Evolutionary conservation across 2,329 filamentous ascomycete genomes (phyloP).

Genomic region (Exophiala calicioides): DNA sequence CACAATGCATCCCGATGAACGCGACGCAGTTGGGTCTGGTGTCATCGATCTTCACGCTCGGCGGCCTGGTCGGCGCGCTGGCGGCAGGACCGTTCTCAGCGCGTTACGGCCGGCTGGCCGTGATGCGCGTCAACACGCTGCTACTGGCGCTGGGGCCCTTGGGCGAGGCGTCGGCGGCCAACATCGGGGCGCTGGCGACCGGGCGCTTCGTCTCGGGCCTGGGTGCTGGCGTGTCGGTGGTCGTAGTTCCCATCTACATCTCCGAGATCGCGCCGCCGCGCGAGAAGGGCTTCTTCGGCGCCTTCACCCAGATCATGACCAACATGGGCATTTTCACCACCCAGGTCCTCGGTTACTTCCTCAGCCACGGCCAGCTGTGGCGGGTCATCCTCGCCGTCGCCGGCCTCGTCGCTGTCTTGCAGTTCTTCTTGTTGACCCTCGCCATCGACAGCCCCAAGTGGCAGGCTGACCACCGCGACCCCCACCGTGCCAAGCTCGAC

Average conservation of each 20-base stretch:
- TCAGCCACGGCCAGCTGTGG: constrained; percentile 80
- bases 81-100: constrained; percentile 75
- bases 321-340: constrained; percentile 85
- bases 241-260: constrained; percentile 93
- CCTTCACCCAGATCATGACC: constrained; percentile 89
- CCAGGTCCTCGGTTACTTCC: constrained; percentile 82
- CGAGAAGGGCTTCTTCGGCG: constrained; percentile 75
- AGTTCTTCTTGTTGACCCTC: constrained; percentile 70
- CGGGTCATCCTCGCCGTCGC: constrained; percentile 77
- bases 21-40: constrained; percentile 79
- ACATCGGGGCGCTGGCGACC: constrained; percentile 66
- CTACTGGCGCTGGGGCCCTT: constrained; percentile 76
- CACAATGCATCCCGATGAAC: constrained; percentile 87
- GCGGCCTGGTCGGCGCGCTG: constrained; percentile 81
- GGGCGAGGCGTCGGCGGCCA: constrained; percentile 70
- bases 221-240: constrained; percentile 83
- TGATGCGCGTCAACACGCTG: constrained; percentile 75
- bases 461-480: constrained; percentile 68
- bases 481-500: constrained; percentile 62
- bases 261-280: constrained; percentile 80
- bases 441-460: constrained; percentile 87
- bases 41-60: constrained; percentile 90
- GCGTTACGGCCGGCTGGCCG: constrained; percentile 69
- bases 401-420: constrained; percentile 65
- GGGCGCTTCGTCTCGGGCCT: constrained; percentile 80